phyloP scores from a whole-genome alignment of 148 eudicot species.

The Gaultheria prostrata region DNA sequence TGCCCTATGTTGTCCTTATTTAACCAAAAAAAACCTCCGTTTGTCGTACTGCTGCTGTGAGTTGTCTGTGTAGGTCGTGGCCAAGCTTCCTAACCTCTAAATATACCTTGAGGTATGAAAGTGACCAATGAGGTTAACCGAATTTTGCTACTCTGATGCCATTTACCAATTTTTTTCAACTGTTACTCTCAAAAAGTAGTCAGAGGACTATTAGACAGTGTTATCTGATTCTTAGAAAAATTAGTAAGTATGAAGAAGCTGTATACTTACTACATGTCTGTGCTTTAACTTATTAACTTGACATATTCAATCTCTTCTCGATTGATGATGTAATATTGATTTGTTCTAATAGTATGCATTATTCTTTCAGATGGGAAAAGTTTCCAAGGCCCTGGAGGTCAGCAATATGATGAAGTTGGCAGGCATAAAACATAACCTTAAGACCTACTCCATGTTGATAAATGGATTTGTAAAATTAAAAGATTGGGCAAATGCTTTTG shows the following conservation, averaged over 20 bases:
- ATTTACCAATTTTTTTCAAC: neutral
- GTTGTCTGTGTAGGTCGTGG: neutral
- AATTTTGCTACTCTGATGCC: neutral
- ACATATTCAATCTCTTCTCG: slow-evolving; percentile 3
- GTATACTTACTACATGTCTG: neutral
- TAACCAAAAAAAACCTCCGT: neutral
- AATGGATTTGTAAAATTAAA: slow-evolving; percentile 77
- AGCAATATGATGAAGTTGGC: slow-evolving; percentile 64
- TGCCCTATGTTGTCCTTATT: neutral
- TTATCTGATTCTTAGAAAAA: neutral
- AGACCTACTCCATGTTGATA: slow-evolving; percentile 96
- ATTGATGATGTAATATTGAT: neutral
- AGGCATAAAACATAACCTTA: slow-evolving; percentile 84
- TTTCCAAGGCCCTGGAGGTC: slow-evolving; percentile 82
- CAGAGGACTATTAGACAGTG: neutral
- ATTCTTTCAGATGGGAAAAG: slow-evolving; percentile 62
- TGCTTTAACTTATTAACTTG: neutral
- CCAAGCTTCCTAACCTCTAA: neutral
- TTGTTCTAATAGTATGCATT: slow-evolving; percentile 5
- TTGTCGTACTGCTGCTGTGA: neutral
- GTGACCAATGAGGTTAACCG: neutral
- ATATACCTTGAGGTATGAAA: neutral
- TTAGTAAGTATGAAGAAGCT: neutral
- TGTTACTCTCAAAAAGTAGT: neutral
- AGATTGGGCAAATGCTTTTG: slow-evolving; percentile 96